A percentile compares a stretch with the other conserved stretches of the same genome.
phyloP scores from a whole-genome alignment of 176 grass and related monocot genomes.

The Alloteropsis semialata region DNA sequence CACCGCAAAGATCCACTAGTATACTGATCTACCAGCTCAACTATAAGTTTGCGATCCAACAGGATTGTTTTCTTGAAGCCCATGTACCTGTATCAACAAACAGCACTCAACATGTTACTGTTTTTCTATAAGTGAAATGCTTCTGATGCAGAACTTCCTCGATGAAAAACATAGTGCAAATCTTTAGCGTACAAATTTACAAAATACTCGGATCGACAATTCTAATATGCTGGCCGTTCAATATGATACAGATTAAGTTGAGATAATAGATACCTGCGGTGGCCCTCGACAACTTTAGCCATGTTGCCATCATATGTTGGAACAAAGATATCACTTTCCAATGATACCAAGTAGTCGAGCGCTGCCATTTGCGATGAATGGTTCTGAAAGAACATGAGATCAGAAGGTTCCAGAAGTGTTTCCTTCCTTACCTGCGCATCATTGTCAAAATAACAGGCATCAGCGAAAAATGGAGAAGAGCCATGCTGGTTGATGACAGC shows the following conservation, averaged over 20 bases:
- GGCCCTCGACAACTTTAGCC: constrained; percentile 94
- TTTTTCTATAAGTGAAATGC: neutral
- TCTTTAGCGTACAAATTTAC: neutral
- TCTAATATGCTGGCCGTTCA: neutral
- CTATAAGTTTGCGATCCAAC: constrained; percentile 64
- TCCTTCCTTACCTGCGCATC: constrained; percentile 76
- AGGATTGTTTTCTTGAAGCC: constrained; percentile 90
- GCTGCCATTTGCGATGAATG: constrained; percentile 99
- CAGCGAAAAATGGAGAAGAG: neutral
- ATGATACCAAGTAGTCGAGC: constrained; percentile 89
- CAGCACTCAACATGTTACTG: neutral
- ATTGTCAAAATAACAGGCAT: neutral
- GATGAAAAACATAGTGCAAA: neutral
- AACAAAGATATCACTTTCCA: constrained; percentile 93
- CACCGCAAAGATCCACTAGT: constrained; percentile 67
- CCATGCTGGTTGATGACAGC: neutral
- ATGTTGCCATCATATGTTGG: constrained; percentile 96
- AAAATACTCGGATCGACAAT: neutral
- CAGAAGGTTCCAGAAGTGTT: constrained; percentile 61
- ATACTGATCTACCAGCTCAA: constrained; percentile 75
- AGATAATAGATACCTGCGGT: constrained; percentile 60
- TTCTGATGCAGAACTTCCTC: neutral
- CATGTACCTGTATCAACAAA: constrained; percentile 54
- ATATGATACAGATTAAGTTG: neutral
- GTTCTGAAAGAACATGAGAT: constrained; percentile 92